phyloP scores from a whole-genome alignment of 768 basidiomycete genomes.

The Podaxis sp. region DNA sequence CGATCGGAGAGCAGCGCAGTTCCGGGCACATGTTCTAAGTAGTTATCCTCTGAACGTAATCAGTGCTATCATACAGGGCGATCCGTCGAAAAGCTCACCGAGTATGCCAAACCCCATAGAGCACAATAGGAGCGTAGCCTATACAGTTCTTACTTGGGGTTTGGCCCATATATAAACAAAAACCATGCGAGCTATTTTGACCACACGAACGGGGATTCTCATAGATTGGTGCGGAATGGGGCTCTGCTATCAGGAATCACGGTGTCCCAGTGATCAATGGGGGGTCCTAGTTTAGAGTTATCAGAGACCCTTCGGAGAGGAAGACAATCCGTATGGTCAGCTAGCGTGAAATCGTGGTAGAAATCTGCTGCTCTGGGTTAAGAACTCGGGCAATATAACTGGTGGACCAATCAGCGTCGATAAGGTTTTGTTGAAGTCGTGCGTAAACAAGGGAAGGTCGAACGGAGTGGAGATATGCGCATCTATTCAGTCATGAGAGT shows the following conservation, averaged over 20 bases:
- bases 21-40: slow-evolving; percentile 37
- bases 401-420: background rate
- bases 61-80: background rate
- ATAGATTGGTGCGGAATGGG: background rate
- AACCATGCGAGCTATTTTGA: background rate
- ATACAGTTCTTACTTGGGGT: background rate
- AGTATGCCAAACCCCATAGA: slow-evolving; percentile 38
- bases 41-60: slow-evolving; percentile 30
- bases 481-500: background rate
- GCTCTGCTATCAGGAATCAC: too few relatives aligned
- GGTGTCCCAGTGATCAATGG: background rate
- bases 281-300: background rate
- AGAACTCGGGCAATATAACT: background rate
- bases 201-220: background rate
- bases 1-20: slow-evolving; percentile 41
- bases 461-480: background rate
- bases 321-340: background rate
- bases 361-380: background rate
- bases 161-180: background rate
- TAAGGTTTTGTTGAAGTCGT: background rate
- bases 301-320: background rate
- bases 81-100: slow-evolving; percentile 23
- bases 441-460: background rate
- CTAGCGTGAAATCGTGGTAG: background rate
- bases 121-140: background rate